phyloP scores from a whole-genome alignment of 345 rosid genomes.

The Brassica rapa region DNA sequence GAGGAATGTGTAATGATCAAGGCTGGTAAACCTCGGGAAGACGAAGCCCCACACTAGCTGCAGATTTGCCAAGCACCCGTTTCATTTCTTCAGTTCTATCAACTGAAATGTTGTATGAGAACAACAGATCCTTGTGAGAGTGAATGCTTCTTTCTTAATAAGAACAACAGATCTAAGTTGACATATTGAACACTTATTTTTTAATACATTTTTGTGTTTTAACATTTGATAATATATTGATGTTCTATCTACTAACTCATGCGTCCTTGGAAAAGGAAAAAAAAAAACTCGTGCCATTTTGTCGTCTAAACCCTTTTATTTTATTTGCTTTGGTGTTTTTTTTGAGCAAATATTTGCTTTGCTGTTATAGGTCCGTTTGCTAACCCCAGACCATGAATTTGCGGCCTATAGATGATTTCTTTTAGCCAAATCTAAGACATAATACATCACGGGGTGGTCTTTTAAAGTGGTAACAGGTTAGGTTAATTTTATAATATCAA shows the following conservation, averaged over 20 bases:
- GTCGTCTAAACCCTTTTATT: neutral
- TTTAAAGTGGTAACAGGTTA: constrained; percentile 11
- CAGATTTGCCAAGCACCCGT: constrained; percentile 71
- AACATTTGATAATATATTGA: neutral
- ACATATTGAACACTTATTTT: neutral
- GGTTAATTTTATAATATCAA: constrained; percentile 5
- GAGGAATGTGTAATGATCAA: constrained; percentile 37
- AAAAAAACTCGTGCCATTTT: neutral
- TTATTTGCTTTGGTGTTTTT: neutral
- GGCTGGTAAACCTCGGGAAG: constrained; percentile 83
- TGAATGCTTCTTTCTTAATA: too few species aligned
- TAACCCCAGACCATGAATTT: neutral
- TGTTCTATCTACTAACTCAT: neutral
- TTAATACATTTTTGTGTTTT: neutral
- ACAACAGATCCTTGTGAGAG: constrained; percentile 57
- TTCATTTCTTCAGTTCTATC: constrained; percentile 87
- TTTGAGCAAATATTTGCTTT: too few species aligned
- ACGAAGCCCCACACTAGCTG: constrained; percentile 90
- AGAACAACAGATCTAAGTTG: neutral
- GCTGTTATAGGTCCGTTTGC: neutral
- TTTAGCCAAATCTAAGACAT: constrained; percentile 10
- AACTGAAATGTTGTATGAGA: constrained; percentile 88
- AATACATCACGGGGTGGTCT: neutral
- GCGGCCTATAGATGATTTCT: constrained; percentile 8
- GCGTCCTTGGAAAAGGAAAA: neutral